phyloP scores from a whole-genome alignment of 345 rosid genomes.

The Stellera chamaejasme region DNA sequence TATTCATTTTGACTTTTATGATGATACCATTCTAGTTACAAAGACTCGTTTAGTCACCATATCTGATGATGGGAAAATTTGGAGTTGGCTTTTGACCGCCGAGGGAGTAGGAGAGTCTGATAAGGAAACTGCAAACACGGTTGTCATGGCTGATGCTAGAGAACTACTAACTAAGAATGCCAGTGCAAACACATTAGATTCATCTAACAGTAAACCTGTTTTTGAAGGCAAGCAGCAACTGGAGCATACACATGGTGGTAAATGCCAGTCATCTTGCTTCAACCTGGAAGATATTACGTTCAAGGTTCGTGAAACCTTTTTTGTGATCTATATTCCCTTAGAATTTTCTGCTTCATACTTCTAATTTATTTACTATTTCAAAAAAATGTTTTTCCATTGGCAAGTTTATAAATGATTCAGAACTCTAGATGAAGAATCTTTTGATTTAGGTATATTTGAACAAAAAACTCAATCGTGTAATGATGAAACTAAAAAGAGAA shows the following conservation, averaged over 20 bases:
- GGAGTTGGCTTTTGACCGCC: constrained; percentile 89
- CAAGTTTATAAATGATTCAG: too few species aligned
- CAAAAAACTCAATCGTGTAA: too few species aligned
- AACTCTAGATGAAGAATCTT: too few species aligned
- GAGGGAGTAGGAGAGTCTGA: constrained; percentile 56
- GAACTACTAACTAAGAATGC: constrained; percentile 22
- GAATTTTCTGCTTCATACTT: too few species aligned
- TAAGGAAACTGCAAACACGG: constrained; percentile 25
- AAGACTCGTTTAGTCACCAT: constrained; percentile 72
- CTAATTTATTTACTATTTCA: too few species aligned
- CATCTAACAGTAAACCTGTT: constrained; percentile 27
- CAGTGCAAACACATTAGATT: constrained; percentile 13
- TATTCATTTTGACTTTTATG: constrained; percentile 81
- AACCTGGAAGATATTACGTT: constrained; percentile 35
- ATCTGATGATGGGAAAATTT: constrained; percentile 91
- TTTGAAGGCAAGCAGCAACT: constrained; percentile 25
- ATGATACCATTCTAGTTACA: constrained; percentile 58
- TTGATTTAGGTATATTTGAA: too few species aligned
- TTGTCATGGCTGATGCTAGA: constrained; percentile 17
- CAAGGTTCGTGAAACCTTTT: constrained; percentile 43
- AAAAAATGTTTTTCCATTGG: too few species aligned
- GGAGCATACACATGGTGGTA: constrained; percentile 27
- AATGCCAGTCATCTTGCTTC: constrained; percentile 27
- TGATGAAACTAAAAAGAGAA: too few species aligned
- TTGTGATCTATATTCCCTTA: background rate